A percentile compares a stretch with the other conserved stretches of the same genome.
Evolutionary conservation across 257 asterid genomes (phyloP).

Genomic region (Coffea canephora): DNA sequence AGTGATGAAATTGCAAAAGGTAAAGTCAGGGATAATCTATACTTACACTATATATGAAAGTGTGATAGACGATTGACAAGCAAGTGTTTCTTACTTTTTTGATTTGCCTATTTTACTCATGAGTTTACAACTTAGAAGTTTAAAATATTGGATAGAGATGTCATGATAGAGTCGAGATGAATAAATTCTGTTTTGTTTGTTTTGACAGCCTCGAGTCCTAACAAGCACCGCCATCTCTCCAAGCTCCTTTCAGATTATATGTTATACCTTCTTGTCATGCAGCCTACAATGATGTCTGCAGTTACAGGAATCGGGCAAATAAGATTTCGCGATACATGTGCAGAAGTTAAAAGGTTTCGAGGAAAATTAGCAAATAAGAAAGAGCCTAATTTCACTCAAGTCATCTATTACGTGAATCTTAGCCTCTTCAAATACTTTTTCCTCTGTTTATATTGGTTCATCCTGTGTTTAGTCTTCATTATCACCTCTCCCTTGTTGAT

Average conservation of each 20-base stretch:
- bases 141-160: too few species aligned
- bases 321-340: slow-evolving; percentile 50
- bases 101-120: too few species aligned
- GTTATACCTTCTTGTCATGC: slow-evolving; percentile 45
- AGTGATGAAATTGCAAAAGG: fast-evolving
- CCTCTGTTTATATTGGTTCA: neutral
- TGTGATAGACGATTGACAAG: too few species aligned
- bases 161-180: too few species aligned
- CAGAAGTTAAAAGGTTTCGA: slow-evolving; percentile 30
- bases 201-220: too few species aligned
- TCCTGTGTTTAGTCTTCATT: slow-evolving; percentile 9
- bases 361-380: neutral
- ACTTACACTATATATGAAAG: too few species aligned
- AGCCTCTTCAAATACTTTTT: slow-evolving; percentile 16
- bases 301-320: slow-evolving; percentile 48
- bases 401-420: slow-evolving; percentile 7
- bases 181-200: too few species aligned
- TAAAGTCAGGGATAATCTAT: too few species aligned
- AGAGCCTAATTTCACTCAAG: slow-evolving; percentile 9
- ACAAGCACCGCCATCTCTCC: neutral
- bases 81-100: too few species aligned
- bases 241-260: slow-evolving; percentile 45
- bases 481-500: slow-evolving; percentile 10
- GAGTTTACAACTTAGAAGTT: too few species aligned
- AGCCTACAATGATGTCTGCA: slow-evolving; percentile 41